Conservation (phyloP, 2,329 filamentous ascomycete genomes). For the Salinomyces thailandicus region DNA sequence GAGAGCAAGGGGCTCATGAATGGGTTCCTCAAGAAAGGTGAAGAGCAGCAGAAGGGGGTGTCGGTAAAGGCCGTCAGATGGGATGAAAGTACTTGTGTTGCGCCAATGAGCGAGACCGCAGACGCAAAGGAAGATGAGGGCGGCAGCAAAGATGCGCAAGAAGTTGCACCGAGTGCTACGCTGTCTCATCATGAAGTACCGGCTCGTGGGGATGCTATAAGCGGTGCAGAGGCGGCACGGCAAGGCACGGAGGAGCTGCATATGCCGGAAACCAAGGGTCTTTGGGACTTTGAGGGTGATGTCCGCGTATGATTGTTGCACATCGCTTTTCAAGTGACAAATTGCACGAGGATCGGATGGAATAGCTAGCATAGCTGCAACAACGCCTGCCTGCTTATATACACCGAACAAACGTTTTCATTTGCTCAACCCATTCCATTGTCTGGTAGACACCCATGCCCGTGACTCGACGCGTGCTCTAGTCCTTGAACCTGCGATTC, state of each 20-base stretch:
- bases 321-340: too few relatives aligned
- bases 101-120: too few relatives aligned
- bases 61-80: not conserved
- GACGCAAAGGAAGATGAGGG: not conserved
- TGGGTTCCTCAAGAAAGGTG: not conserved
- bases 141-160: not conserved
- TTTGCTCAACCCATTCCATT: too few relatives aligned
- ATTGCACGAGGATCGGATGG: too few relatives aligned
- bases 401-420: not conserved
- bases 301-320: not conserved
- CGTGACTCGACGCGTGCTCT: constrained; percentile 19
- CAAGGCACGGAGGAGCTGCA: not conserved
- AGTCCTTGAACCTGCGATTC: constrained; percentile 94
- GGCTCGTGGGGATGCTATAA: not conserved
- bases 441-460: too few relatives aligned
- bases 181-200: not conserved
- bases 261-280: not conserved
- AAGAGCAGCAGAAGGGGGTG: not conserved
- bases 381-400: not conserved
- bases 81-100: too few relatives aligned
- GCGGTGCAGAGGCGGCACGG: not conserved
- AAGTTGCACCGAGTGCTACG: not conserved
- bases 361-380: too few relatives aligned
- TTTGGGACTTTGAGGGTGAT: not conserved
- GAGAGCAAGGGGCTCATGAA: not conserved